Evolutionary conservation across 768 basidiomycete genomes (phyloP).

Genomic region (Kwoniella sp.): DNA sequence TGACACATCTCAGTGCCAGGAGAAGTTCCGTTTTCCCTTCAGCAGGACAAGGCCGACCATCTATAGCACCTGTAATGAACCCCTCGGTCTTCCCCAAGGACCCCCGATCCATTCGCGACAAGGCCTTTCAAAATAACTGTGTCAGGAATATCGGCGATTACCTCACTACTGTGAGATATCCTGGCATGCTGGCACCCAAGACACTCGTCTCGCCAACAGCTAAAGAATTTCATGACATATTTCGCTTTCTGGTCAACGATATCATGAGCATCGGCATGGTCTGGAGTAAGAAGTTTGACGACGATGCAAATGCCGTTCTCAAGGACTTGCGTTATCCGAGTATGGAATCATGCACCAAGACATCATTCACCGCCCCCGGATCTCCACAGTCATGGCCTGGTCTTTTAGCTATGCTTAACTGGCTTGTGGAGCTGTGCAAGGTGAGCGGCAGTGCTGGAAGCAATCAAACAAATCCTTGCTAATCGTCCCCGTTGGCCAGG

Average conservation of each 20-base stretch:
- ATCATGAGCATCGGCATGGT: constrained; percentile 65
- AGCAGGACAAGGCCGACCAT: constrained; percentile 57
- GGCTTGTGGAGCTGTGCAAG: constrained; percentile 84
- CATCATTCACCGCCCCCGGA: constrained; percentile 83
- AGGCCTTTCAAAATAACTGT: constrained; percentile 68
- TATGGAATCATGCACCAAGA: constrained; percentile 74
- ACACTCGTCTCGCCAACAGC: constrained; percentile 76
- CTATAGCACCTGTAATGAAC: constrained; percentile 58
- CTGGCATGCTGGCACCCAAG: constrained; percentile 62
- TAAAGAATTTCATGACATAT: constrained; percentile 82
- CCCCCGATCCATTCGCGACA: constrained; percentile 74
- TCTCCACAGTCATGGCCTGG: constrained; percentile 91
- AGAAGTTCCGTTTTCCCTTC: constrained; percentile 67
- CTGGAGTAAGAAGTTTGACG: constrained; percentile 67
- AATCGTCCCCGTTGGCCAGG: constrained; percentile 22
- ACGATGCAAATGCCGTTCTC: constrained; percentile 76
- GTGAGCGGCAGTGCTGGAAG: constrained; percentile 58
- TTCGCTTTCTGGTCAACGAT: constrained; percentile 71
- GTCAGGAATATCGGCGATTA: constrained; percentile 74
- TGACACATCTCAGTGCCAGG: constrained; percentile 61
- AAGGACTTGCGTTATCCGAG: constrained; percentile 81
- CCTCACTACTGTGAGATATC: constrained; percentile 57
- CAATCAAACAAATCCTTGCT: background rate
- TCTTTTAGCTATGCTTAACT: constrained; percentile 83
- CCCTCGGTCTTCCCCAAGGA: constrained; percentile 64